Percentiles rank a stretch among this genome's conserved stretches.
Conservation (phyloP, 2,329 filamentous ascomycete species). For the Sarocladiaceae sp. region DNA sequence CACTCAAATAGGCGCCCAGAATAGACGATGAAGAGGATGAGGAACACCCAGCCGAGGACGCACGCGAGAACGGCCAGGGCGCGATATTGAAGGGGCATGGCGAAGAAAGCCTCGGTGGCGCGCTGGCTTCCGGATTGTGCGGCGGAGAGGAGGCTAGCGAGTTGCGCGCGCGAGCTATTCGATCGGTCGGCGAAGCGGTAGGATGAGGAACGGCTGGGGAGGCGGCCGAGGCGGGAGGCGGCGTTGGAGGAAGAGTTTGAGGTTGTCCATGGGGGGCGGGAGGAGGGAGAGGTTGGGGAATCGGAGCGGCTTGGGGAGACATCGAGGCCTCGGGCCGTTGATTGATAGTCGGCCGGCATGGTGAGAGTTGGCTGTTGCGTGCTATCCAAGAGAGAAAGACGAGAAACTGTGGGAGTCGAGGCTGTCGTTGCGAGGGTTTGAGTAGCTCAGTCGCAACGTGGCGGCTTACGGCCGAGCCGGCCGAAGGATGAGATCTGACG, state of each 20-base stretch:
- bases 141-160: not conserved
- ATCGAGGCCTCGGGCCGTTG: slow-evolving; percentile 43
- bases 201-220: slow-evolving; percentile 9
- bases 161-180: not conserved
- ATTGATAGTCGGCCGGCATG: slow-evolving; percentile 47
- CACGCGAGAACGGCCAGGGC: slow-evolving; percentile 47
- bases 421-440: too few species aligned
- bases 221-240: slow-evolving; percentile 32
- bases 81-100: slow-evolving; percentile 53
- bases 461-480: too few species aligned
- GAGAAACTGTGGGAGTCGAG: too few species aligned
- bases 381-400: not conserved
- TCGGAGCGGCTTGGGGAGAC: slow-evolving; percentile 29
- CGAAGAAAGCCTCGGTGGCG: slow-evolving; percentile 36
- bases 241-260: not conserved
- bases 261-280: slow-evolving; percentile 6
- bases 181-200: not conserved
- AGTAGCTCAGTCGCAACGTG: too few species aligned
- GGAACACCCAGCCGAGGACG: slow-evolving; percentile 45
- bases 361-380: slow-evolving; percentile 10
- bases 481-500: too few species aligned
- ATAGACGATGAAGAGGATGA: slow-evolving; percentile 68
- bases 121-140: slow-evolving; percentile 13
- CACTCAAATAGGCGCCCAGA: slow-evolving; percentile 72
- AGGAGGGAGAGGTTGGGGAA: slow-evolving; percentile 26